Base-by-base conservation (phyloP, 352 stramenopile species). In the Plasmopara viticola region DNA sequence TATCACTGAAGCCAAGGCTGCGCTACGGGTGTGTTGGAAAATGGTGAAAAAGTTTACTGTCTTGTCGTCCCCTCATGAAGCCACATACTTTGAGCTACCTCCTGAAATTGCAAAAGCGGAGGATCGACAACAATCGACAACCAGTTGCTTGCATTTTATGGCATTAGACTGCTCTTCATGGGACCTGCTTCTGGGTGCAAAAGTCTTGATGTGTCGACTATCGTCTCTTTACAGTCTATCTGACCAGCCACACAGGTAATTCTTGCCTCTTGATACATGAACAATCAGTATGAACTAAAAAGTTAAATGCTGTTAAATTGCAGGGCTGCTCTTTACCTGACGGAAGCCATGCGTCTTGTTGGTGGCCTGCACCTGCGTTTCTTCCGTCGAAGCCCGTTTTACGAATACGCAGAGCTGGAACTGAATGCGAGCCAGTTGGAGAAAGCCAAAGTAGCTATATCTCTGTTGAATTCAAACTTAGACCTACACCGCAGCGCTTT, bases 131-230 rank as follows among this genome's bases (percentile, higher is more conserved):
- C 61, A 42, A 14, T 66, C 51, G 13, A 53, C 58, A 5, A 56
- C 64, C 5, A 42, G 60, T 10, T 48, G 78, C n/a, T 51, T 78
- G 9, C 71, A 74, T 57, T 90, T 90, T 42, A 66, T 78, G 53
- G 76, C 79, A 3, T 60, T 86, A 1, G 76, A 90, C 48, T 84
- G 72, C 40, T 83, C 74, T 12, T 90, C 79, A 18, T 90, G 79
- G 79, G 79, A 87, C 51, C 48, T 86, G 15, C 43, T 90, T 9
- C 68, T 76, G 14, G 72, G 61, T 5, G 52, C 74, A 2, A 90
- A 87, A 42, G 28, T 86, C 0, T 67, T 68, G 15, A 49, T 90
- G 5, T 87, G 76, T 44, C 71, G 74, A n/a, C 63, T 90, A 40
- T 77, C 74, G 33, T 61, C 66, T 13, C 41, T 90, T n/a, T 87